These are phyloP conservation scores for Pleurotus ostreatus DNA, from an alignment of 768 basidiomycete genomes.

Conservation along the genomic window DNA sequence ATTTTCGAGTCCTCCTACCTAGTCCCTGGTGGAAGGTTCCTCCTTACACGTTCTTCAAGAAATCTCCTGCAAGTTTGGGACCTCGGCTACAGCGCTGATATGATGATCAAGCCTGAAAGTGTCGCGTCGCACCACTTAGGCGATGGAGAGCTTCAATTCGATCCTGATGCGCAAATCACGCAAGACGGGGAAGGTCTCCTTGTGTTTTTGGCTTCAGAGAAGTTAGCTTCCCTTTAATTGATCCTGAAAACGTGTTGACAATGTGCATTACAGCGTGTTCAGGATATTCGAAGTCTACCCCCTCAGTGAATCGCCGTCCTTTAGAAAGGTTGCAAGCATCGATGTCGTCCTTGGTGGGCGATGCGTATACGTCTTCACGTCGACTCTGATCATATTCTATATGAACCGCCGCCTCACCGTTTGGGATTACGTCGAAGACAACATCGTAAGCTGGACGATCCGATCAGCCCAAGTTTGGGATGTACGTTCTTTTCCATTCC, in stretches of 20 bases:
- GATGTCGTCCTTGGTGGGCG: not conserved
- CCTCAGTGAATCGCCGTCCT: not conserved
- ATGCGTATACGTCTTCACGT: conserved; percentile 6
- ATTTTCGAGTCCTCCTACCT: conserved; percentile 14
- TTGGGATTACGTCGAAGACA: conserved; percentile 8
- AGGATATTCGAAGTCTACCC: conserved; percentile 9
- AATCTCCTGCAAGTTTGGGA: conserved; percentile 23
- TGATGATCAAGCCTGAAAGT: conserved; percentile 14
- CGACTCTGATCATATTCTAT: conserved; percentile 8
- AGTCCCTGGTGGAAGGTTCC: conserved; percentile 27
- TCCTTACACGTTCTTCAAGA: conserved; percentile 16
- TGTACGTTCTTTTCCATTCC: conserved; percentile 11
- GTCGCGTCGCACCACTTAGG: conserved; percentile 6
- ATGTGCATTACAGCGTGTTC: not conserved
- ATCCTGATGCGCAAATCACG: conserved; percentile 8
- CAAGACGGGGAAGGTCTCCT: conserved; percentile 9
- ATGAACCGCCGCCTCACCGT: conserved; percentile 1
- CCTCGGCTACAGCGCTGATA: conserved; percentile 17
- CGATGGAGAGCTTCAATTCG: conserved; percentile 3
- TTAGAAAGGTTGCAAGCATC: conserved; percentile 4
- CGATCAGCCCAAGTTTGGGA: not conserved
- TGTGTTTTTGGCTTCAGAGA: conserved; percentile 8
- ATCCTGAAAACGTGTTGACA: not conserved
- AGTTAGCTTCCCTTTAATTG: not conserved
- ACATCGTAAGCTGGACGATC: conserved; percentile 13